These are phyloP conservation scores for Tetrahymena malaccensis DNA, from an alignment of 73 alveolate genomes.

Conservation along the genomic window DNA sequence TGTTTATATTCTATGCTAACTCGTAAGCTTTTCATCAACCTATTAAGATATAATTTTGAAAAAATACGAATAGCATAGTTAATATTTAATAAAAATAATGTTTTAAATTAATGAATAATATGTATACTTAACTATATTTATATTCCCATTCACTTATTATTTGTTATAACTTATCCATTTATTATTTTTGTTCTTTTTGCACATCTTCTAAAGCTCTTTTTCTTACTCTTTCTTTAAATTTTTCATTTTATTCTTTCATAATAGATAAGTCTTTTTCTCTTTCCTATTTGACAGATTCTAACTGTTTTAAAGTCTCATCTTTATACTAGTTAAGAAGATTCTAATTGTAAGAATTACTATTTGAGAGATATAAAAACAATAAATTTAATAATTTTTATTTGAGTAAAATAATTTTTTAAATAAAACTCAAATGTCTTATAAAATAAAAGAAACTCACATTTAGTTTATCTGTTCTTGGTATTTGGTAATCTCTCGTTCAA, in stretches of 20 bases:
- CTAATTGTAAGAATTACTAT: background rate
- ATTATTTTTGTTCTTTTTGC: background rate
- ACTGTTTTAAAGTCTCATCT: background rate
- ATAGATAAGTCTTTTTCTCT: background rate
- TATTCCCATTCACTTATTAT: background rate
- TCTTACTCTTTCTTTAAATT: background rate
- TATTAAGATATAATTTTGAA: background rate
- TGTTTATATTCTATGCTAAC: background rate
- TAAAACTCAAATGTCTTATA: too few relatives aligned
- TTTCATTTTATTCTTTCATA: background rate
- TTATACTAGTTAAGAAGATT: background rate
- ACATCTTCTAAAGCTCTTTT: background rate
- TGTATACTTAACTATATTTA: background rate
- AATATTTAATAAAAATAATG: background rate
- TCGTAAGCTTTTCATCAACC: background rate
- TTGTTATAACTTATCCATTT: background rate
- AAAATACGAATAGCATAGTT: background rate
- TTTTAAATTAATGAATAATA: background rate
- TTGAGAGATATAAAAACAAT: background rate
- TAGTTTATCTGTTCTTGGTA: background rate
- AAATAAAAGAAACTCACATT: background rate
- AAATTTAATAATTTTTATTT: background rate
- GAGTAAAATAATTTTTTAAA: too few relatives aligned
- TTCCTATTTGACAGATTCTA: background rate
- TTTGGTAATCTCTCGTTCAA: background rate